Percentiles rank a stretch among this genome's conserved stretches.
Conservation (phyloP, 2,329 filamentous ascomycete genomes). For the Erysiphe pulchra region DNA sequence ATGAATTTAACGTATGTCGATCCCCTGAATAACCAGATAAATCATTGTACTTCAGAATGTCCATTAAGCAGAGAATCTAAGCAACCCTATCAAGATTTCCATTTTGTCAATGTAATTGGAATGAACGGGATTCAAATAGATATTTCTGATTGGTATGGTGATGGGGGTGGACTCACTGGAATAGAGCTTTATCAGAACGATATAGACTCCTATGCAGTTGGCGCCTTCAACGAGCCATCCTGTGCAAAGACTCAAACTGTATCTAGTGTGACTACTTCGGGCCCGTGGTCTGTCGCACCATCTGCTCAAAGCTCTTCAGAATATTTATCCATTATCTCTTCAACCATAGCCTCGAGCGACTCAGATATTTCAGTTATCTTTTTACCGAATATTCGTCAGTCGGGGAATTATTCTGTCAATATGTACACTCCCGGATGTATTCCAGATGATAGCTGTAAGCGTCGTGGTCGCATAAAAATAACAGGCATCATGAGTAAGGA, state of each 20-base stretch:
- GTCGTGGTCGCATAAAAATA: constrained; percentile 59
- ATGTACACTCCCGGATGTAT: constrained; percentile 82
- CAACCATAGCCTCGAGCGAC: constrained; percentile 31
- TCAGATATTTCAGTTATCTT: constrained; percentile 48
- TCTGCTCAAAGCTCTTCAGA: constrained; percentile 45
- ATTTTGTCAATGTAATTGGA: constrained; percentile 65
- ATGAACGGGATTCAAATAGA: constrained; percentile 76
- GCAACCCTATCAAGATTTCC: constrained; percentile 60
- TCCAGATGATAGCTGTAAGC: constrained; percentile 50
- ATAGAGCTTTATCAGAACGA: constrained; percentile 72
- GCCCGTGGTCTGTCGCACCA: constrained; percentile 46
- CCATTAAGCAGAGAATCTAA: constrained; percentile 50
- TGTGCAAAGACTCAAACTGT: constrained; percentile 40
- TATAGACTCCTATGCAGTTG: constrained; percentile 63
- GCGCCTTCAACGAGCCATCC: constrained; percentile 66
- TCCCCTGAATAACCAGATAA: constrained; percentile 36
- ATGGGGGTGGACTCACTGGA: constrained; percentile 60
- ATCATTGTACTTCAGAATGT: constrained; percentile 57
- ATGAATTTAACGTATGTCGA: constrained; percentile 90
- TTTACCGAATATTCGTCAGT: constrained; percentile 58
- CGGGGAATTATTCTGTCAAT: constrained; percentile 76
- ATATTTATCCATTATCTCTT: constrained; percentile 40
- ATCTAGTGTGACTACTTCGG: constrained; percentile 42
- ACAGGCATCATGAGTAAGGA: constrained; percentile 40
- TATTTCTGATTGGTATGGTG: constrained; percentile 67